Conservation (phyloP, 73 alveolate species). For the Blepharisma japonicum region DNA sequence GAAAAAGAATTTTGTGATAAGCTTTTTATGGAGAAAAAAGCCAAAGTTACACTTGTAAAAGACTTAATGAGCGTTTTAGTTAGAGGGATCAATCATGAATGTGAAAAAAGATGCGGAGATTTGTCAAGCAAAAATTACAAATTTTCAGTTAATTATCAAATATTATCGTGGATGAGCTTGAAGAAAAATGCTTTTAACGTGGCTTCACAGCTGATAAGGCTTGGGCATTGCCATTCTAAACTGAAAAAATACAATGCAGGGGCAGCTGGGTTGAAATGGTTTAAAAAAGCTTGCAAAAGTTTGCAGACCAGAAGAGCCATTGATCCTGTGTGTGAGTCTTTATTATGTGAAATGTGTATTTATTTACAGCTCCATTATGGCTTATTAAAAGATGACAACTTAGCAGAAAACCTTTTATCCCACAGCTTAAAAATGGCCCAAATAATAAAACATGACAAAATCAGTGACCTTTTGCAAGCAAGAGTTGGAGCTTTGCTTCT, state of each 20-base stretch:
- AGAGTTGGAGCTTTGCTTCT: constrained; percentile 25
- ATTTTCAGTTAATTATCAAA: not conserved
- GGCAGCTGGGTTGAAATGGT: constrained; percentile 8
- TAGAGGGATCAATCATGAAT: constrained; percentile 11
- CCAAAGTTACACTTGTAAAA: not conserved
- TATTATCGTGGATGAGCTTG: not conserved
- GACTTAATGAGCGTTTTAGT: not conserved
- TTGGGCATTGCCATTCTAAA: constrained; percentile 8
- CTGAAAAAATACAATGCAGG: constrained; percentile 13
- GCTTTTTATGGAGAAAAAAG: not conserved
- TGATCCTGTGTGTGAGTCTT: constrained; percentile 15
- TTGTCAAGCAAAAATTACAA: constrained; percentile 4
- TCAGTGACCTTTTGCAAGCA: constrained; percentile 4
- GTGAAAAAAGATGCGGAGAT: constrained; percentile 2
- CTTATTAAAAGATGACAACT: not conserved
- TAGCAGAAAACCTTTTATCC: not conserved
- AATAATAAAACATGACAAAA: constrained; percentile 10
- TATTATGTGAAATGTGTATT: constrained; percentile 22
- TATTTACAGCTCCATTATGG: constrained; percentile 22
- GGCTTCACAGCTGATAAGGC: constrained; percentile 16
- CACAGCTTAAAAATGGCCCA: not conserved
- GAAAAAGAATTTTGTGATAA: constrained; percentile 30
- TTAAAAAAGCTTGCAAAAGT: not conserved
- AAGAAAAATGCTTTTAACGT: constrained; percentile 9
- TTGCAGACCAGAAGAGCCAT: not conserved